Conservation (phyloP, 495 filamentous ascomycete species). For the Apiosordaria backusii region DNA sequence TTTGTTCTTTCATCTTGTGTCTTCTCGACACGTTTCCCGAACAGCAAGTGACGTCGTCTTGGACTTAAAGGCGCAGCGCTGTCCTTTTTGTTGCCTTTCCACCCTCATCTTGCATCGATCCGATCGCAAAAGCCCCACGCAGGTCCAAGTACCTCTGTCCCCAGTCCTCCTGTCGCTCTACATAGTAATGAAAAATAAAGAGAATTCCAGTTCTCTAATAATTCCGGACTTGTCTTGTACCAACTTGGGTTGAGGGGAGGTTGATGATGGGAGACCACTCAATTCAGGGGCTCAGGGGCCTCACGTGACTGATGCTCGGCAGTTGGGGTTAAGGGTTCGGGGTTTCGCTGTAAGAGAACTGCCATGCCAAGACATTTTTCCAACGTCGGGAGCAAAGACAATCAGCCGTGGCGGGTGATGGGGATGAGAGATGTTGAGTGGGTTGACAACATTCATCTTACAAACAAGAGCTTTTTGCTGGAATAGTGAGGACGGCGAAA, state of each 20-base stretch:
- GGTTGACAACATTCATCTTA: not conserved
- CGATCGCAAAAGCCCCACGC: no score
- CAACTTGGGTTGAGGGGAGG: not conserved
- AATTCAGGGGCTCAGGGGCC: not conserved
- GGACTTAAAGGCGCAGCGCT: no score
- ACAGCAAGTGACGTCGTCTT: no score
- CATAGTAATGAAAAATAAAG: constrained; percentile 2
- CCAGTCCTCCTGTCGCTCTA: no score
- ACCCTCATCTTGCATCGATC: no score
- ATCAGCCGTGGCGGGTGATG: not conserved
- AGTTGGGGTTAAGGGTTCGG: not conserved
- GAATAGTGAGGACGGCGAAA: not conserved
- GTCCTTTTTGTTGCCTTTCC: no score
- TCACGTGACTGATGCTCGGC: not conserved
- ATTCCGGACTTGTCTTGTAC: not conserved
- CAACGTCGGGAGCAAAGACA: not conserved
- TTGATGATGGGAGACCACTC: not conserved
- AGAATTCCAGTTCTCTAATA: not conserved
- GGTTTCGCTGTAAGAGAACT: not conserved
- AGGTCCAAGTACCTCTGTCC: no score
- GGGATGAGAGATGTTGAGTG: not conserved
- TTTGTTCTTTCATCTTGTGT: no score
- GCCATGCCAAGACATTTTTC: constrained; percentile 2
- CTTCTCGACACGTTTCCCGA: no score
- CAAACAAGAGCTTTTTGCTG: not conserved